Evolutionary conservation across 2,329 filamentous ascomycete species (phyloP).

Genomic region (Septoria linicola): DNA sequence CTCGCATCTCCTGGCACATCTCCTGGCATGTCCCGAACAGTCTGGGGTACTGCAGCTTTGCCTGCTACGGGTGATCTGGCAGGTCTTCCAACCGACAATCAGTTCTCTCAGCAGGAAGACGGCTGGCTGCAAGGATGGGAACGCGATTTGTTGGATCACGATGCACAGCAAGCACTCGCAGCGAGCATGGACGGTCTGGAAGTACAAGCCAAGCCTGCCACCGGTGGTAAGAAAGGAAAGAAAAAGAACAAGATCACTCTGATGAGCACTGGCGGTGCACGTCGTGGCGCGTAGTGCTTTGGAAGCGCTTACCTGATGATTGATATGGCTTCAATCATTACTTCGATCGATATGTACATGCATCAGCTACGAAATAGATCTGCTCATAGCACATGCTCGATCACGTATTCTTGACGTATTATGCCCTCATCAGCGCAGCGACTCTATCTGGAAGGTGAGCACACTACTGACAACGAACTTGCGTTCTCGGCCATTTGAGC

Average conservation of each 20-base stretch:
- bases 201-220: conserved; percentile 45
- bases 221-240: conserved; percentile 56
- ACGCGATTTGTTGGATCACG: conserved; percentile 68
- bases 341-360: not conserved
- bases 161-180: conserved; percentile 45
- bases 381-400: too few relatives aligned
- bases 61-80: conserved; percentile 55
- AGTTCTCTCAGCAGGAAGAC: conserved; percentile 57
- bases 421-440: too few relatives aligned
- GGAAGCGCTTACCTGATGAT: not conserved
- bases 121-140: conserved; percentile 88
- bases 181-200: conserved; percentile 22
- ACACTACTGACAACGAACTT: too few relatives aligned
- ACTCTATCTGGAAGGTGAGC: too few relatives aligned
- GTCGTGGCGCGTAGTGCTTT: conserved; percentile 12
- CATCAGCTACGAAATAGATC: not conserved
- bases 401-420: too few relatives aligned
- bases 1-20: conserved; percentile 79
- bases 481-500: too few relatives aligned
- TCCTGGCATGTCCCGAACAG: conserved; percentile 72
- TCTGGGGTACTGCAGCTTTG: conserved; percentile 85
- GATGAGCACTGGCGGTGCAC: conserved; percentile 59
- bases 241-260: conserved; percentile 68
- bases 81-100: conserved; percentile 41
- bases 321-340: conserved; percentile 2